These are phyloP conservation scores for Malassezia globosa DNA, from an alignment of 1,284 basidiomycete genomes.

Conservation along the genomic window DNA sequence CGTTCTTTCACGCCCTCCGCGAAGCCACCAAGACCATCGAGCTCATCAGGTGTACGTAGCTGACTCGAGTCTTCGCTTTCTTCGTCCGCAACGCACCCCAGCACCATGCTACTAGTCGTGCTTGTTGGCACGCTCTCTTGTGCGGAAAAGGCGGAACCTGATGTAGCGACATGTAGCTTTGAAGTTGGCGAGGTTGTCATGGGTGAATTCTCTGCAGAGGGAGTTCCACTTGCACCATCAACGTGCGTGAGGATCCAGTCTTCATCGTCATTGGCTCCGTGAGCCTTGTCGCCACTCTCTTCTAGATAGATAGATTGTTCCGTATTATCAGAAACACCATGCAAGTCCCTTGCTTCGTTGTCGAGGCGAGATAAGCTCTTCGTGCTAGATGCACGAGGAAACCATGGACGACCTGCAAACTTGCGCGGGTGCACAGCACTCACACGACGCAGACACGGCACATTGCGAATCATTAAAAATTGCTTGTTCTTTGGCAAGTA, in stretches of 20 bases:
- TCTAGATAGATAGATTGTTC: slow-evolving; percentile 7
- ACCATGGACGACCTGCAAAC: slow-evolving; percentile 13
- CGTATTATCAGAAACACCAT: slow-evolving; percentile 9
- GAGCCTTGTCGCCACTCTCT: slow-evolving; percentile 8
- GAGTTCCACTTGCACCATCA: too few relatives aligned
- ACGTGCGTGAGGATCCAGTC: slow-evolving; percentile 34
- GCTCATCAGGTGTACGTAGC: neutral
- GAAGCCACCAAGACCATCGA: slow-evolving; percentile 4
- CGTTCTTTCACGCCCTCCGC: neutral
- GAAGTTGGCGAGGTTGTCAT: too few relatives aligned
- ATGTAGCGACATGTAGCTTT: too few relatives aligned
- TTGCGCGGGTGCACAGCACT: slow-evolving; percentile 26
- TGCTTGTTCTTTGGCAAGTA: slow-evolving; percentile 91
- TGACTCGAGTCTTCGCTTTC: neutral
- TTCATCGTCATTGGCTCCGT: slow-evolving; percentile 27
- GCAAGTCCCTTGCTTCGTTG: neutral
- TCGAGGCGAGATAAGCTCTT: slow-evolving; percentile 25
- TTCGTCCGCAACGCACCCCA: neutral
- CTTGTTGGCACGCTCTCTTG: too few relatives aligned
- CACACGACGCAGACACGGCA: slow-evolving; percentile 40
- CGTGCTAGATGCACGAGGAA: slow-evolving; percentile 20
- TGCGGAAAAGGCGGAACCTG: too few relatives aligned
- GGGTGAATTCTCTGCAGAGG: too few relatives aligned
- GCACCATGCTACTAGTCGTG: neutral
- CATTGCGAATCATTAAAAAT: slow-evolving; percentile 60